Percentiles rank a stretch among this genome's conserved stretches.
These are phyloP conservation scores for Bruguiera gymnorhiza DNA, from an alignment of 345 rosid species.

Conservation along the genomic window DNA sequence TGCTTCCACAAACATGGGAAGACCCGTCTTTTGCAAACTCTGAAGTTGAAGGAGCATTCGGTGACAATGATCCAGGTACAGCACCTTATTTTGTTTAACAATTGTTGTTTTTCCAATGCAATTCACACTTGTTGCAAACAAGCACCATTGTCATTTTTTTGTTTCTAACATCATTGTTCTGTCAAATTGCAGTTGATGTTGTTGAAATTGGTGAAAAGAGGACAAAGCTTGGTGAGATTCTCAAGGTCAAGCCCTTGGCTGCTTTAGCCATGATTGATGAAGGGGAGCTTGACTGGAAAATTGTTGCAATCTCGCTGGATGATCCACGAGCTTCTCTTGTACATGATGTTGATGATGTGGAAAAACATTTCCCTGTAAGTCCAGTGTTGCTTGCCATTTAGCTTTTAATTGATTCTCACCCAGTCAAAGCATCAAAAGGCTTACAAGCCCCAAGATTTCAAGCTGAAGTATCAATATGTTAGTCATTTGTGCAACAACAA, in stretches of 20 bases:
- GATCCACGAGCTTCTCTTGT: conserved; percentile 94
- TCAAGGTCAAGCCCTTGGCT: conserved; percentile 82
- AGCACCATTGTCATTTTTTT: neutral
- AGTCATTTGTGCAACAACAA: too few species aligned
- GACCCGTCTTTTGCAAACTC: conserved; percentile 81
- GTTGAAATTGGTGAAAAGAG: conserved; percentile 84
- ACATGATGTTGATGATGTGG: conserved; percentile 81
- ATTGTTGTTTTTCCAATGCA: neutral
- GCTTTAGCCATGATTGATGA: conserved; percentile 97
- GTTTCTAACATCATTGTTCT: neutral
- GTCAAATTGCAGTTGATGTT: conserved; percentile 63
- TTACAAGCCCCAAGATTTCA: too few species aligned
- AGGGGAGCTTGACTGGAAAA: conserved; percentile 98
- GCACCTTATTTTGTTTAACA: conserved; percentile 1
- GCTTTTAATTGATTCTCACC: too few species aligned
- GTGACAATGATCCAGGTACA: conserved; percentile 92
- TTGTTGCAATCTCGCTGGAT: conserved; percentile 87
- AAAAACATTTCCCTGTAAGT: conserved; percentile 89
- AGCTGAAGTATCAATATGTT: too few species aligned
- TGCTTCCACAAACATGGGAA: conserved; percentile 99
- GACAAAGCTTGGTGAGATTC: conserved; percentile 68
- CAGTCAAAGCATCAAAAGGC: neutral
- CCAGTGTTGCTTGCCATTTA: neutral
- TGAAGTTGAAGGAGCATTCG: conserved; percentile 91
- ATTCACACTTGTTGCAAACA: neutral